Conservation (phyloP, 2,329 filamentous ascomycete genomes). For the Zelopaecilomyces penicillatus region DNA sequence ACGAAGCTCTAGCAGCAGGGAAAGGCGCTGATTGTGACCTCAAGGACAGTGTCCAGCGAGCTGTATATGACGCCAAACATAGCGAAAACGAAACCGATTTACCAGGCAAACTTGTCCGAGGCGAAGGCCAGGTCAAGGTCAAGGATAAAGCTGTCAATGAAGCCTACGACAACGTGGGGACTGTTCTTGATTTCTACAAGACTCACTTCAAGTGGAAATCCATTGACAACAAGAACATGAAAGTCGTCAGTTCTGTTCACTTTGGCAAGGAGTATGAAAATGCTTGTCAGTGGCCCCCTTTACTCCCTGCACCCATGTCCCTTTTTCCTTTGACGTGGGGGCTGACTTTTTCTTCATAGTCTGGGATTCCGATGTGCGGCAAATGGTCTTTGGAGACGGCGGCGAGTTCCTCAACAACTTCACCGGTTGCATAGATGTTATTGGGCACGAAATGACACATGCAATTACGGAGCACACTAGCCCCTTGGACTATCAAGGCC, state of each 20-base stretch:
- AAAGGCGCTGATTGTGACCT: slow-evolving; percentile 4
- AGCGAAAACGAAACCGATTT: slow-evolving; percentile 27
- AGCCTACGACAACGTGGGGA: slow-evolving; percentile 41
- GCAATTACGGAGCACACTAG: slow-evolving; percentile 44
- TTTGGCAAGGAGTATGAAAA: slow-evolving; percentile 43
- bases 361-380: slow-evolving; percentile 39
- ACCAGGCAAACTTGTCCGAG: slow-evolving; percentile 34
- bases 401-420: slow-evolving; percentile 44
- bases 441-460: slow-evolving; percentile 50
- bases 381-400: slow-evolving; percentile 51
- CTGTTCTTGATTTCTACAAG: slow-evolving; percentile 41
- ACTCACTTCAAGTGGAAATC: slow-evolving; percentile 42
- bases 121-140: slow-evolving; percentile 32
- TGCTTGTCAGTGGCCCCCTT: slow-evolving; percentile 31
- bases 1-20: slow-evolving; percentile 1
- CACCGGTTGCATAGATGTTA: slow-evolving; percentile 44
- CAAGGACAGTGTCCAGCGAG: slow-evolving; percentile 28
- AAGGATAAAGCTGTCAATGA: slow-evolving; percentile 38
- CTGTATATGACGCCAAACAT: slow-evolving; percentile 36
- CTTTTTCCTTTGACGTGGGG: neutral
- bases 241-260: slow-evolving; percentile 45
- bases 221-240: slow-evolving; percentile 41
- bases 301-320: neutral
- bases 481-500: slow-evolving; percentile 40
- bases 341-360: slow-evolving; percentile 20